Percentiles rank a stretch among this genome's conserved stretches.
These are phyloP conservation scores for Aspergillus ellipticus DNA, from an alignment of 495 filamentous ascomycete genomes.

Conservation along the genomic window DNA sequence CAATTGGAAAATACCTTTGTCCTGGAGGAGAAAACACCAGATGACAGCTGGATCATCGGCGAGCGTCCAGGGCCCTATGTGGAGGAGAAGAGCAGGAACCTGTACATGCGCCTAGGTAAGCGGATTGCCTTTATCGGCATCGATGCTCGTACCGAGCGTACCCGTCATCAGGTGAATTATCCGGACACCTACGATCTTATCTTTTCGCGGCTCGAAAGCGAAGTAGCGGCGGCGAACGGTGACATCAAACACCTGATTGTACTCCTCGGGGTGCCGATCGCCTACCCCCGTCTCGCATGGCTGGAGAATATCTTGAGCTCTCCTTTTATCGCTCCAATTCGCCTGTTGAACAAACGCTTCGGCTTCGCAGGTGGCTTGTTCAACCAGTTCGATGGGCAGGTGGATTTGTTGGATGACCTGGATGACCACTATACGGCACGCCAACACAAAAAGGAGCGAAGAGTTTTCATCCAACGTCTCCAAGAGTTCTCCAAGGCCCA, in stretches of 20 bases:
- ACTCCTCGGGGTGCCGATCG: slow-evolving; percentile 87
- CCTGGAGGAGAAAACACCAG: slow-evolving; percentile 51
- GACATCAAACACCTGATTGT: slow-evolving; percentile 79
- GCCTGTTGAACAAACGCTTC: slow-evolving; percentile 86
- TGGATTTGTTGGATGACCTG: slow-evolving; percentile 88
- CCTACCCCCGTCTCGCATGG: slow-evolving; percentile 92
- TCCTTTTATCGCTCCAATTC: slow-evolving; percentile 79
- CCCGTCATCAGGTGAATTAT: slow-evolving; percentile 87
- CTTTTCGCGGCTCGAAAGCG: slow-evolving; percentile 62
- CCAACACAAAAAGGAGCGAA: slow-evolving; percentile 86
- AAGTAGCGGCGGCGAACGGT: slow-evolving; percentile 59
- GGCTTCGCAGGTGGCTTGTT: slow-evolving; percentile 81
- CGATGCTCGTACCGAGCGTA: slow-evolving; percentile 88
- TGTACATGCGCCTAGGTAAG: slow-evolving; percentile 81
- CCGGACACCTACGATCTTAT: slow-evolving; percentile 83
- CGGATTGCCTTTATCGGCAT: slow-evolving; percentile 82
- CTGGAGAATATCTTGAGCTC: slow-evolving; percentile 84
- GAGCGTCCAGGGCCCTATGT: slow-evolving; percentile 73
- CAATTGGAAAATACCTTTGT: slow-evolving; percentile 70
- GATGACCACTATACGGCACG: slow-evolving; percentile 94
- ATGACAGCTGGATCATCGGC: slow-evolving; percentile 79
- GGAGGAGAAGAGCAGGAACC: slow-evolving; percentile 69
- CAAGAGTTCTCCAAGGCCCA: slow-evolving; percentile 68
- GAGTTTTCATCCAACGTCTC: slow-evolving; percentile 65
- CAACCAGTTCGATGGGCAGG: slow-evolving; percentile 87